Evolutionary conservation across 2,329 filamentous ascomycete species (phyloP), one percentile per base, ranked within the genome.

Genomic region (Epichloe gansuensis): DNA sequence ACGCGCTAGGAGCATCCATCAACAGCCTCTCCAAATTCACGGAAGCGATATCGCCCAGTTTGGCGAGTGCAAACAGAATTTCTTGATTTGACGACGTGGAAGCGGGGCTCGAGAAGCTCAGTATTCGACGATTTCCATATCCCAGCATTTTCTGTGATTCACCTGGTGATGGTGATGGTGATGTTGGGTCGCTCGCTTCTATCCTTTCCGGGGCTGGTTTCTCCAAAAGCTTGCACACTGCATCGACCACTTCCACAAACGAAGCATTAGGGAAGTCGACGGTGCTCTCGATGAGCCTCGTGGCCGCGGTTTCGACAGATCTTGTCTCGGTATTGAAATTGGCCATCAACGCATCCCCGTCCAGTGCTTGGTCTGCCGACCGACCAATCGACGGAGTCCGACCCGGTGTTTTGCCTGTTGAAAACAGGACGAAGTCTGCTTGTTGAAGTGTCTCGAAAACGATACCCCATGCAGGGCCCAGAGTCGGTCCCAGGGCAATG

Each of bases 371-470:
- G 57, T 78, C 80, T 28, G 70, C 62, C 1, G 66, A 70, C 54
- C 73, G 72, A 12, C 67, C 69, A 5, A 73, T 69, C 1, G 77
- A 70, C 5, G 76, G 71, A 2, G 76, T 75, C 51, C 75, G 73
- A 0, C 75, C 77, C 0, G 77, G 71, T 4, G 73, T 65, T 59
- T 80, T 81, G 11, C 76, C 76, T 13, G 76, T 81, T 11, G 80
- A 77, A 52, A 84, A 86, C 28, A 96, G 76, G 4, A 97, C 83
- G 56, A 95, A 82, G 61, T 97, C 93, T 3, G 91, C 91, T 66
- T 96, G 88, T 62, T 96, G 90, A 7, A 98, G 72, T 0, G 91
- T 95, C 62, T 95, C 91, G 1, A 98, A 77, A 15, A 98, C 76
- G 54, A 98, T 97, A 1, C 83, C 83, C 88, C 94, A 98, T 1